phyloP scores from a whole-genome alignment of 2,329 filamentous ascomycete genomes.

The Exophiala phaeomuriformis region DNA sequence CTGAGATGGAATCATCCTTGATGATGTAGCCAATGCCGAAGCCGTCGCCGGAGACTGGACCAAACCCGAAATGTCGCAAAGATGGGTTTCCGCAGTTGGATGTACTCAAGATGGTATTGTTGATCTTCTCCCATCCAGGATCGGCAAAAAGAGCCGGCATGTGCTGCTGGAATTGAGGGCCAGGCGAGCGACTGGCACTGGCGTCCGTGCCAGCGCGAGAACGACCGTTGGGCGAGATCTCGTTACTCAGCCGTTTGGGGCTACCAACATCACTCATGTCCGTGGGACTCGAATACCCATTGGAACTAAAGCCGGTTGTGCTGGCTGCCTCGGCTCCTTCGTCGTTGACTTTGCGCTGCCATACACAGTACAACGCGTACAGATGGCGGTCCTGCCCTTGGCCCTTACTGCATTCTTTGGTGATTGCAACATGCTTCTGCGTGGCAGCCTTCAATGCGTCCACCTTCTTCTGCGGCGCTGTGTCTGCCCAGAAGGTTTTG shows the following conservation, averaged over 20 bases:
- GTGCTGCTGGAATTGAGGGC: constrained; percentile 36
- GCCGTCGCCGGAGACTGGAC: constrained; percentile 84
- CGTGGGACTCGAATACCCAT: constrained; percentile 57
- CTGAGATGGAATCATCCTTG: constrained; percentile 83
- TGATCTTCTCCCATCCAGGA: constrained; percentile 85
- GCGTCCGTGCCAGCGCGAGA: constrained; percentile 43
- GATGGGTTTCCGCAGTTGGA: constrained; percentile 98
- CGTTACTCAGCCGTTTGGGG: constrained; percentile 25
- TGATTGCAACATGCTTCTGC: constrained; percentile 70
- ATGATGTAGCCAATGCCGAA: constrained; percentile 99
- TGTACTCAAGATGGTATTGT: constrained; percentile 87
- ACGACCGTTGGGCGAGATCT: constrained; percentile 33
- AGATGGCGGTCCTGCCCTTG: constrained; percentile 88
- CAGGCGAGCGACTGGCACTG: constrained; percentile 33
- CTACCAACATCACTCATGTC: constrained; percentile 29
- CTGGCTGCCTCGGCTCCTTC: constrained; percentile 51
- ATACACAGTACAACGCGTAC: constrained; percentile 88
- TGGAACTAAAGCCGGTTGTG: constrained; percentile 46
- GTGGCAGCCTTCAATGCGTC: constrained; percentile 78
- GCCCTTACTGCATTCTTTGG: constrained; percentile 78
- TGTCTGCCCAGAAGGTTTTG: constrained; percentile 89
- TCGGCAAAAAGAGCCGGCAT: constrained; percentile 82
- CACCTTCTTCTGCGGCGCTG: constrained; percentile 72
- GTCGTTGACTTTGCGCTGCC: constrained; percentile 82
- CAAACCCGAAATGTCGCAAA: constrained; percentile 92